These are phyloP conservation scores for Ciborinia camelliae DNA, from an alignment of 2,329 filamentous ascomycete genomes.

Conservation along the genomic window DNA sequence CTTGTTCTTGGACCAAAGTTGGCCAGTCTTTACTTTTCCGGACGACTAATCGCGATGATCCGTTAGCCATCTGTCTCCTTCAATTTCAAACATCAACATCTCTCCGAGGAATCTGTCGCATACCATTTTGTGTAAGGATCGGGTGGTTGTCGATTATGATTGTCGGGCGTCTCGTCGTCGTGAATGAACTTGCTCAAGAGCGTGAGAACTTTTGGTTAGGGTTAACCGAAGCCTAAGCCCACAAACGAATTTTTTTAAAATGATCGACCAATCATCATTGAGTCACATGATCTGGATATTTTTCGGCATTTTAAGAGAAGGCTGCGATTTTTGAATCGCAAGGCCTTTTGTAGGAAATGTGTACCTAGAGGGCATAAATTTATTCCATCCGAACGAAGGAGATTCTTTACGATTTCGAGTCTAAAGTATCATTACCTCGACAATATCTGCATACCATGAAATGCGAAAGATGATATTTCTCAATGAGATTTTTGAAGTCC, in stretches of 20 bases:
- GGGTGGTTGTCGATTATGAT: slow-evolving; percentile 21
- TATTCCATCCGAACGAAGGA: background rate
- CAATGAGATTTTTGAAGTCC: background rate
- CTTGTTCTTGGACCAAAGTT: slow-evolving; percentile 99
- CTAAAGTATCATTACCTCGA: background rate
- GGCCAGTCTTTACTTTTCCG: slow-evolving; percentile 84
- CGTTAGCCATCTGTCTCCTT: slow-evolving; percentile 26
- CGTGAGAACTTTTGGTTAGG: slow-evolving; percentile 19
- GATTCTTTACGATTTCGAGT: background rate
- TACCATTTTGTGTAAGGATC: slow-evolving; percentile 21
- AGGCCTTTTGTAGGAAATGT: background rate
- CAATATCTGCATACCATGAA: background rate
- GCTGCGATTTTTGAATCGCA: background rate
- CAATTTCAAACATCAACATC: background rate
- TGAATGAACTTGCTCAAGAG: slow-evolving; percentile 19
- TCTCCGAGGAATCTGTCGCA: background rate
- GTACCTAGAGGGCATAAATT: background rate
- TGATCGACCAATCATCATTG: background rate
- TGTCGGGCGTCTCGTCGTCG: slow-evolving; percentile 21
- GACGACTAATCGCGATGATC: slow-evolving; percentile 49
- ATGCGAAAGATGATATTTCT: background rate
- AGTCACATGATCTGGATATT: background rate
- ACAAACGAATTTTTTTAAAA: slow-evolving; percentile 20
- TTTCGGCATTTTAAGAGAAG: background rate
- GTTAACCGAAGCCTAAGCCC: slow-evolving; percentile 18